Evolutionary conservation across 2,329 filamentous ascomycete species (phyloP).

Genomic region (Claviceps pazoutovae): DNA sequence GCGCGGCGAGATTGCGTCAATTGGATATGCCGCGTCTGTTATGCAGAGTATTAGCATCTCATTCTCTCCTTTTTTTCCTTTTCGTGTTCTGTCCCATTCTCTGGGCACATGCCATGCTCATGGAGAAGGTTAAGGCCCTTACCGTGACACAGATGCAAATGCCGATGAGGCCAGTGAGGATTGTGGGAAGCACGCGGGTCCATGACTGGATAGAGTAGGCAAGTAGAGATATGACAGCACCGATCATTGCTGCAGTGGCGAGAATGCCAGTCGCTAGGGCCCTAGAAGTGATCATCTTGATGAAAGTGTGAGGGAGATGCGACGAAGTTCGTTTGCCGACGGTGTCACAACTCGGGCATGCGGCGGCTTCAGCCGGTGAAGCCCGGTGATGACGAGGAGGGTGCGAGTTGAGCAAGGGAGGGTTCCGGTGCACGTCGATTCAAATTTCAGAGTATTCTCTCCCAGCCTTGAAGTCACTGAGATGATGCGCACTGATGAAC

Average conservation of each 20-base stretch:
- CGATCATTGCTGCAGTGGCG: not conserved
- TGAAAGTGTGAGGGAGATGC: not conserved
- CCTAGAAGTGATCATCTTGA: not conserved
- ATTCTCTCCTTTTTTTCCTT: not conserved
- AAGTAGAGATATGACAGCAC: not conserved
- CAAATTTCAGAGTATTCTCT: not conserved
- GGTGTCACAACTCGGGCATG: not conserved
- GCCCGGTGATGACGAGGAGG: not conserved
- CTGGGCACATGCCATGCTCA: not conserved
- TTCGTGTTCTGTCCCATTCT: not conserved
- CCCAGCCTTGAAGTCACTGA: not conserved
- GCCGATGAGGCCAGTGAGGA: constrained; percentile 10
- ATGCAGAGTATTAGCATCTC: not conserved
- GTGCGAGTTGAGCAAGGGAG: not conserved
- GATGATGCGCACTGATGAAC: not conserved
- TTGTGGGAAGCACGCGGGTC: constrained; percentile 4
- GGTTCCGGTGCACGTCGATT: not conserved
- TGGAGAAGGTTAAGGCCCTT: constrained; percentile 1
- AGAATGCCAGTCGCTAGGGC: not conserved
- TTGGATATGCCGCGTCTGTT: constrained; percentile 18
- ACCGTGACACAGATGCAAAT: constrained; percentile 19
- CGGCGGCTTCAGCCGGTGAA: not conserved
- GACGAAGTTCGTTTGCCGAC: not conserved
- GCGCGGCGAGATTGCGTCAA: constrained; percentile 11
- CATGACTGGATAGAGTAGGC: not conserved